phyloP scores from a whole-genome alignment of 805 yeast genomes.

The Hanseniaspora hatyaiensis region DNA sequence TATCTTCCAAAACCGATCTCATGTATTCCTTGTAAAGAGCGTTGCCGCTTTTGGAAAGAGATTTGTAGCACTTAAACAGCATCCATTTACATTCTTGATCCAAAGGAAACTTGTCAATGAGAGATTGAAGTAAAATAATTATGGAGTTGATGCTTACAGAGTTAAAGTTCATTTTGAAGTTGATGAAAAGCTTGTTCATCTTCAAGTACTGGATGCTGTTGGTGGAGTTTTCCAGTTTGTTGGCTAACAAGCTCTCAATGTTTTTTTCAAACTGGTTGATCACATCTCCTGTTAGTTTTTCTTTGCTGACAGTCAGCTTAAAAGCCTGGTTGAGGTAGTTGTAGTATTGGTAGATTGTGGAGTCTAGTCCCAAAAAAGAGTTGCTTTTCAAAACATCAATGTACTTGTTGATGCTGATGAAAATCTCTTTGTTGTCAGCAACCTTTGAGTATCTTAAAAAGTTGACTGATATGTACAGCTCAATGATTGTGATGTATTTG shows the following conservation, averaged over 20 bases:
- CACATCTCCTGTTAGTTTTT: slow-evolving; percentile 10
- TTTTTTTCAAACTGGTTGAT: slow-evolving; percentile 29
- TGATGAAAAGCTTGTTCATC: slow-evolving; percentile 24
- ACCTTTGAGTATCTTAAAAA: neutral
- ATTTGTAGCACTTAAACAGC: slow-evolving; percentile 4
- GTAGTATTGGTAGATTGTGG: slow-evolving; percentile 27
- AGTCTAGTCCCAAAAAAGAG: slow-evolving; percentile 38
- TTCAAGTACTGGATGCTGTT: slow-evolving; percentile 26
- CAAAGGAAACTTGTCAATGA: slow-evolving; percentile 40
- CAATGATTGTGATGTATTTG: slow-evolving; percentile 48
- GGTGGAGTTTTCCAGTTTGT: slow-evolving; percentile 42
- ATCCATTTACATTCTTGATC: slow-evolving; percentile 14
- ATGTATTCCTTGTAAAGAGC: neutral
- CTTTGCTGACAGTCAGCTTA: slow-evolving; percentile 2
- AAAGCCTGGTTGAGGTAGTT: slow-evolving; percentile 24
- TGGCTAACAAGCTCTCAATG: slow-evolving; percentile 40
- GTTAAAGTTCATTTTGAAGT: slow-evolving; percentile 21
- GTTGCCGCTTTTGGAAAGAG: neutral
- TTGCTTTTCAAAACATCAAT: slow-evolving; percentile 45
- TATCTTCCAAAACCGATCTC: slow-evolving; percentile 47
- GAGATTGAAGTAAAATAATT: slow-evolving; percentile 19
- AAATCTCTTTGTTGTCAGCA: slow-evolving; percentile 1
- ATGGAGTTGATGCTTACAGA: slow-evolving; percentile 18
- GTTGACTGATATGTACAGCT: slow-evolving; percentile 54
- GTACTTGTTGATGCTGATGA: neutral